Evolutionary conservation across 345 rosid species (phyloP).

Genomic region (Pugionium cornutum): DNA sequence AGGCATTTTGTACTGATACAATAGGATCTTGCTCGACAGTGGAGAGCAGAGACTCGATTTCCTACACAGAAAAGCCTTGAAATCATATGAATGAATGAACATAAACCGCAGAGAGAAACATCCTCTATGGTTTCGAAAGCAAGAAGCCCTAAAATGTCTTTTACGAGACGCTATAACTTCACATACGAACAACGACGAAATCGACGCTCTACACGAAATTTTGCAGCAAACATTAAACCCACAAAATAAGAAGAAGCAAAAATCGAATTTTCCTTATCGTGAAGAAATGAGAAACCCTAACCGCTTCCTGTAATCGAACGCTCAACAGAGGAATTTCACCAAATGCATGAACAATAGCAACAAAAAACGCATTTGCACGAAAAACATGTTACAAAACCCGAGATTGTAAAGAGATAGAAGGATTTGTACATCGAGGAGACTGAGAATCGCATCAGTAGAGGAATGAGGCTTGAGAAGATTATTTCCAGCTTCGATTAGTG

Average conservation of each 20-base stretch:
- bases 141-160: conserved; percentile 14
- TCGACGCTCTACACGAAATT: background rate
- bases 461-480: conserved; percentile 54
- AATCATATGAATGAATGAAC: conserved; percentile 10
- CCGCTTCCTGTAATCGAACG: conserved; percentile 13
- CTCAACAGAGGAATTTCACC: conserved; percentile 23
- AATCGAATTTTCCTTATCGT: background rate
- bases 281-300: conserved; percentile 33
- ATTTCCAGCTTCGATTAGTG: conserved; percentile 59
- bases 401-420: conserved; percentile 8
- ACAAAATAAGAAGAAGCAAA: background rate
- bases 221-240: conserved; percentile 1
- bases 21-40: conserved; percentile 65
- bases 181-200: background rate
- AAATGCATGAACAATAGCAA: conserved; percentile 17
- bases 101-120: conserved; percentile 9
- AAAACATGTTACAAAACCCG: conserved; percentile 7
- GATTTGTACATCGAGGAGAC: conserved; percentile 57
- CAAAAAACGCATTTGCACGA: conserved; percentile 18
- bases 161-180: conserved; percentile 1
- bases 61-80: conserved; percentile 40
- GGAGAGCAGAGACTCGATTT: conserved; percentile 55
- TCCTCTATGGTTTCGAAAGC: conserved; percentile 8
- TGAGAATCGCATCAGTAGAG: conserved; percentile 51
- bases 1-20: conserved; percentile 48